phyloP scores from a whole-genome alignment of 108 stramenopile species.

The Stephanodiscus minutulus region DNA sequence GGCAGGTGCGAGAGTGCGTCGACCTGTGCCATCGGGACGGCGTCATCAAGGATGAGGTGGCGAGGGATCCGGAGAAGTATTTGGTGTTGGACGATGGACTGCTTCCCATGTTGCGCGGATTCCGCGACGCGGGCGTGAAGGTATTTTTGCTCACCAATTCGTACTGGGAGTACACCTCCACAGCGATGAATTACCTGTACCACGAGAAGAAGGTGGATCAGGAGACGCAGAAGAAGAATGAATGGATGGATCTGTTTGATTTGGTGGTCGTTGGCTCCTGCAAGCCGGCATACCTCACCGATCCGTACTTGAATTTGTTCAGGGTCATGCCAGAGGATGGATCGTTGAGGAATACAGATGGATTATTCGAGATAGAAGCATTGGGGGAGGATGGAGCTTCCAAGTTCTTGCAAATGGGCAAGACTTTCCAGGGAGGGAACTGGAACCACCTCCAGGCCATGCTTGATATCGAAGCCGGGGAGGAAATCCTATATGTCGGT shows the following conservation, averaged over 20 bases:
- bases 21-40: conserved; percentile 97
- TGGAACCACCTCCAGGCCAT: conserved; percentile 93
- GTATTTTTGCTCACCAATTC: conserved; percentile 94
- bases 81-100: conserved; percentile 86
- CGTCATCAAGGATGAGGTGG: conserved; percentile 95
- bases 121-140: conserved; percentile 79
- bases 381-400: conserved; percentile 66
- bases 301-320: conserved; percentile 89
- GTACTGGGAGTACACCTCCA: conserved; percentile 94
- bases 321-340: conserved; percentile 82
- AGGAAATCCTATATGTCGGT: conserved; percentile 95
- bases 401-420: conserved; percentile 86
- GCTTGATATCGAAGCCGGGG: conserved; percentile 87
- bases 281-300: conserved; percentile 86
- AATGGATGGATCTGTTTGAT: conserved; percentile 96
- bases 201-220: conserved; percentile 53
- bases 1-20: conserved; percentile 87
- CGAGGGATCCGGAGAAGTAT: conserved; percentile 81
- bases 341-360: conserved; percentile 88
- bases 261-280: conserved; percentile 90
- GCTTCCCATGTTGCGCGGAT: conserved; percentile 87
- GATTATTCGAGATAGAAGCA: conserved; percentile 86
- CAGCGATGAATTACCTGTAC: conserved; percentile 93
- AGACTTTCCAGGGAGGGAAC: conserved; percentile 94
- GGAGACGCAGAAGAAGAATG: conserved; percentile 73